Percentiles rank a stretch among this genome's conserved stretches.
Conservation (phyloP, 768 basidiomycete genomes). For the Leccinum rimulosum region DNA sequence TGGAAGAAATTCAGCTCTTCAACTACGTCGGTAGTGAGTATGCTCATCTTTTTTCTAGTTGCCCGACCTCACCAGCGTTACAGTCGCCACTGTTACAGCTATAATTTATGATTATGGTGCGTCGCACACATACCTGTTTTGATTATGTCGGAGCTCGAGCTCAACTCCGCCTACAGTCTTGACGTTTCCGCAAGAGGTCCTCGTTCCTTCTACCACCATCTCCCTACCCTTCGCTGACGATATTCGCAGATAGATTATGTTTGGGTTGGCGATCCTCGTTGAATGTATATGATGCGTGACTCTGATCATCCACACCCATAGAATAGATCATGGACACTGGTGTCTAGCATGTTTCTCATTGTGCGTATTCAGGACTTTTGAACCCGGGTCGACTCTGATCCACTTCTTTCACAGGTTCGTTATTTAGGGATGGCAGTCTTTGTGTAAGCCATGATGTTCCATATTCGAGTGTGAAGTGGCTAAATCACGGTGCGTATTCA, state of each 20-base stretch:
- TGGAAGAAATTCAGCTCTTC: conserved; percentile 6
- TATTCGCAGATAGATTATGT: conserved; percentile 14
- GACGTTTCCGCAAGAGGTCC: conserved; percentile 18
- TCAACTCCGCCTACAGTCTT: conserved; percentile 11
- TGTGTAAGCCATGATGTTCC: conserved; percentile 6
- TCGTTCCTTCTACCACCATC: not conserved
- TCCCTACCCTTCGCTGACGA: conserved; percentile 1
- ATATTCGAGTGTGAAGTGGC: not conserved
- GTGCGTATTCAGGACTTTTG: conserved; percentile 5
- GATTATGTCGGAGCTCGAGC: not conserved
- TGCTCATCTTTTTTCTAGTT: not conserved
- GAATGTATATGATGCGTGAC: not conserved
- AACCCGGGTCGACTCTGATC: not conserved
- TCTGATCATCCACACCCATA: conserved; percentile 6
- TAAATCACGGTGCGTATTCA: conserved; percentile 4
- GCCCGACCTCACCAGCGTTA: conserved; percentile 4
- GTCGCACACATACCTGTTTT: not conserved
- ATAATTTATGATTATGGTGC: conserved; percentile 21
- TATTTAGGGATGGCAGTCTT: conserved; percentile 11
- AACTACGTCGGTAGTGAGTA: conserved; percentile 14
- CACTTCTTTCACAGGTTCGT: conserved; percentile 13
- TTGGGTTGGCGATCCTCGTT: conserved; percentile 14
- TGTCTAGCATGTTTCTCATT: conserved; percentile 14
- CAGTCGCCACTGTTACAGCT: conserved; percentile 13
- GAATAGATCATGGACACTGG: conserved; percentile 16